These are phyloP conservation scores for Wickerhamomyces sp. DNA, from an alignment of 1,139 yeast species.

Conservation along the genomic window DNA sequence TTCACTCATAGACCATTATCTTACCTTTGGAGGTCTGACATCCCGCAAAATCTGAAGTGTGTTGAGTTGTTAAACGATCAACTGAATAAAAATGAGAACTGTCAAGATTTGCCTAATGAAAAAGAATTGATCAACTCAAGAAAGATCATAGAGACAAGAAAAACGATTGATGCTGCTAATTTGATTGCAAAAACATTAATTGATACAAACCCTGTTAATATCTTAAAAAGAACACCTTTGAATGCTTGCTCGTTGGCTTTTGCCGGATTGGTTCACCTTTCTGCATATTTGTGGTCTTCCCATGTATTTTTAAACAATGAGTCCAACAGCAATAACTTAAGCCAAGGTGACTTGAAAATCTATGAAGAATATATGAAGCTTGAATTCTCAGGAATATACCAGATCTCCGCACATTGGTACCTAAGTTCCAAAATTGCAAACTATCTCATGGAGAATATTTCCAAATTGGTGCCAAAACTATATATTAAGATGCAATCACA, in stretches of 20 bases:
- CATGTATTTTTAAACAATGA: conserved; percentile 15
- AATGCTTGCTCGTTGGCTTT: conserved; percentile 49
- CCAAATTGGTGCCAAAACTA: conserved; percentile 29
- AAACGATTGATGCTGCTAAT: conserved; percentile 48
- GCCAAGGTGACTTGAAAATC: conserved; percentile 33
- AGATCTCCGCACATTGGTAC: conserved; percentile 45
- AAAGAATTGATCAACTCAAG: conserved; percentile 34
- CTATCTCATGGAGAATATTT: conserved; percentile 39
- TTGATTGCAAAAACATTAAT: conserved; percentile 40
- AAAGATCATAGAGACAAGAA: conserved; percentile 45
- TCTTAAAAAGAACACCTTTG: conserved; percentile 41
- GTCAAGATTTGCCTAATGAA: conserved; percentile 22
- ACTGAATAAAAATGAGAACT: conserved; percentile 19
- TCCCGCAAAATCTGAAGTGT: conserved; percentile 40
- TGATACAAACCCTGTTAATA: conserved; percentile 40
- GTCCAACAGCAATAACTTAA: conserved; percentile 5
- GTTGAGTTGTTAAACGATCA: conserved; percentile 25
- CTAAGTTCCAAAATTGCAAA: conserved; percentile 41
- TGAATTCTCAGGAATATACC: conserved; percentile 42
- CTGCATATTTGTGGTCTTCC: conserved; percentile 43
- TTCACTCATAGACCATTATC: conserved; percentile 50
- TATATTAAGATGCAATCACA: conserved; percentile 23
- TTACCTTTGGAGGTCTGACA: conserved; percentile 44
- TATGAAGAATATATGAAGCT: conserved; percentile 45
- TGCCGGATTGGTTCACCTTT: conserved; percentile 43